Conservation (phyloP, 352 stramenopile species). For the Pythium phragmitis region DNA sequence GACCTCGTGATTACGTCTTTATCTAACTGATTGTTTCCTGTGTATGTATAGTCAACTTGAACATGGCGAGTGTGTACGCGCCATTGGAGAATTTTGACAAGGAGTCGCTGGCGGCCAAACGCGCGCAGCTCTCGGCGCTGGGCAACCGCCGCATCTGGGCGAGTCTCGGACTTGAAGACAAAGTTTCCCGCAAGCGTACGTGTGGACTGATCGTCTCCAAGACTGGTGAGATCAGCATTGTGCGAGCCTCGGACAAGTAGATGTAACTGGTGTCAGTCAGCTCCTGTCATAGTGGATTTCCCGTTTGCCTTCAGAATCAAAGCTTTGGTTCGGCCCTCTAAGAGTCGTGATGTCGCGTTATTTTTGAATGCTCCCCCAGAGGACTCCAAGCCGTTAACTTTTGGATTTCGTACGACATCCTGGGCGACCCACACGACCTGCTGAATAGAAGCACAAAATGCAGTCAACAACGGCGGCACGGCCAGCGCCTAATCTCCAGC, state of each 20-base stretch:
- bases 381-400: neutral
- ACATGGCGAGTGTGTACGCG: slow-evolving; percentile 68
- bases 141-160: slow-evolving; percentile 84
- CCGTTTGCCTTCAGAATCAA: neutral
- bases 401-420: neutral
- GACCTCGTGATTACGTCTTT: neutral
- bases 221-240: slow-evolving; percentile 68
- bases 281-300: neutral
- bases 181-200: slow-evolving; percentile 46
- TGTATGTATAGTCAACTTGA: slow-evolving; percentile 42
- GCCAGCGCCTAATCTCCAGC: neutral
- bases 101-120: slow-evolving; percentile 78
- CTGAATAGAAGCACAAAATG: neutral
- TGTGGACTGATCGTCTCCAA: slow-evolving; percentile 75
- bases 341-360: neutral
- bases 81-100: slow-evolving; percentile 78
- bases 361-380: no score
- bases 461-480: neutral
- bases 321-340: neutral
- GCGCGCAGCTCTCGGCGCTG: slow-evolving; percentile 65
- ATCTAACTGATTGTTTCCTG: neutral
- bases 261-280: neutral
- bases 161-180: slow-evolving; percentile 82
- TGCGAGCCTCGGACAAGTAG: slow-evolving; percentile 41
- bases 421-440: neutral